Conservation (phyloP, 139 green algal genomes). For the Medakamo hakoo region DNA sequence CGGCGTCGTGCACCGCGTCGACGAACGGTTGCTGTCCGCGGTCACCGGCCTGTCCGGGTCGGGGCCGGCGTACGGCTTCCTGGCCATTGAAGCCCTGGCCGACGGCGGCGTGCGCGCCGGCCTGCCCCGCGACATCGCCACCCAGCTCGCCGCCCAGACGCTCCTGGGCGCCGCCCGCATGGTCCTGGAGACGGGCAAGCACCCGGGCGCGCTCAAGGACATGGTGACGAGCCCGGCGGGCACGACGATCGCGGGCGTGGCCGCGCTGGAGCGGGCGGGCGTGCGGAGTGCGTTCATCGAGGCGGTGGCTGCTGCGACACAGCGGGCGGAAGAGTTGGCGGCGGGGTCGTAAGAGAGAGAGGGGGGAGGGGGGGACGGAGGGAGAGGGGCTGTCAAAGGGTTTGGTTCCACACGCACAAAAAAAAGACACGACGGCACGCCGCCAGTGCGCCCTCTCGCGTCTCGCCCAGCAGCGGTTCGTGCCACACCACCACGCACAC, state of each 20-base stretch:
- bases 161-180: conserved; percentile 88
- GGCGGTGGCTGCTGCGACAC: conserved; percentile 65
- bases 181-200: conserved; percentile 87
- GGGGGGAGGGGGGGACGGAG: no score
- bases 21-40: conserved; percentile 79
- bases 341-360: no score
- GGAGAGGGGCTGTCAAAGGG: no score
- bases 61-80: conserved; percentile 87
- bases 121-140: conserved; percentile 67
- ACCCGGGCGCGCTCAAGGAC: conserved; percentile 81
- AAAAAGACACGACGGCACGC: no score
- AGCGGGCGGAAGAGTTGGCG: conserved; percentile 61
- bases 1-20: conserved; percentile 45
- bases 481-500: no score
- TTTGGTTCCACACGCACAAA: no score
- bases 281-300: conserved; percentile 71
- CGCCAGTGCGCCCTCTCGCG: no score
- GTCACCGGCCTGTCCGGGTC: conserved; percentile 85
- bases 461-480: no score
- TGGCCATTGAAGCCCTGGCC: conserved; percentile 89
- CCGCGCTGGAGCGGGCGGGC: conserved; percentile 76
- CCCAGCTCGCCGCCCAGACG: conserved; percentile 37
- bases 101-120: conserved; percentile 81
- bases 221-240: conserved; percentile 75
- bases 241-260: conserved; percentile 87